Percentiles rank a stretch among this genome's conserved stretches.
These are phyloP conservation scores for Benincasa hispida DNA, from an alignment of 306 rosid species.

Conservation along the genomic window DNA sequence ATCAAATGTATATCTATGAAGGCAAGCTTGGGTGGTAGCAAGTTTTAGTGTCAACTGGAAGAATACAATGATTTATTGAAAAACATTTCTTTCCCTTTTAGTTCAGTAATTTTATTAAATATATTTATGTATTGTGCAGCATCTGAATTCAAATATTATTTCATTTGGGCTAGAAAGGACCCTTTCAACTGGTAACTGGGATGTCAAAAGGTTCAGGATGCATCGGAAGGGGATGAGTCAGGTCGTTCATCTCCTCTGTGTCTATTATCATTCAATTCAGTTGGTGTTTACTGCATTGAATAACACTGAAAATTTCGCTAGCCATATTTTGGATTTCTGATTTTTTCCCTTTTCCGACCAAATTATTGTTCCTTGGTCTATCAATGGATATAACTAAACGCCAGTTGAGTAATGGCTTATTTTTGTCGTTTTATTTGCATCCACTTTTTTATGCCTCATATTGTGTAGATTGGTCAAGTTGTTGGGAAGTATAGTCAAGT, in stretches of 20 bases:
- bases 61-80: neutral
- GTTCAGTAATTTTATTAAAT: neutral
- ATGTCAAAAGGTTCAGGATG: slow-evolving; percentile 75
- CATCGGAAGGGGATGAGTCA: slow-evolving; percentile 85
- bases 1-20: neutral
- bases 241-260: slow-evolving; percentile 21
- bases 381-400: neutral
- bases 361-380: neutral
- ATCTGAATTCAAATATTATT: slow-evolving; percentile 21
- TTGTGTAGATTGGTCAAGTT: neutral
- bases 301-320: neutral
- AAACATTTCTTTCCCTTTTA: neutral
- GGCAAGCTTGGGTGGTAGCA: neutral
- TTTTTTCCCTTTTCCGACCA: neutral
- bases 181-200: slow-evolving; percentile 83
- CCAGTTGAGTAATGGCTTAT: neutral
- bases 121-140: slow-evolving; percentile 11
- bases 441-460: neutral
- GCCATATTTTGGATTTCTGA: neutral
- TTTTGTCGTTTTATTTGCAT: neutral
- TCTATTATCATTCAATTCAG: neutral
- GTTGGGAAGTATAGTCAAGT: neutral
- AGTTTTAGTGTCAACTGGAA: neutral
- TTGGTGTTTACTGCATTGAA: neutral
- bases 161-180: slow-evolving; percentile 62